Evolutionary conservation across 352 stramenopile genomes (phyloP).

Genomic region (Globisporangium ultimum): DNA sequence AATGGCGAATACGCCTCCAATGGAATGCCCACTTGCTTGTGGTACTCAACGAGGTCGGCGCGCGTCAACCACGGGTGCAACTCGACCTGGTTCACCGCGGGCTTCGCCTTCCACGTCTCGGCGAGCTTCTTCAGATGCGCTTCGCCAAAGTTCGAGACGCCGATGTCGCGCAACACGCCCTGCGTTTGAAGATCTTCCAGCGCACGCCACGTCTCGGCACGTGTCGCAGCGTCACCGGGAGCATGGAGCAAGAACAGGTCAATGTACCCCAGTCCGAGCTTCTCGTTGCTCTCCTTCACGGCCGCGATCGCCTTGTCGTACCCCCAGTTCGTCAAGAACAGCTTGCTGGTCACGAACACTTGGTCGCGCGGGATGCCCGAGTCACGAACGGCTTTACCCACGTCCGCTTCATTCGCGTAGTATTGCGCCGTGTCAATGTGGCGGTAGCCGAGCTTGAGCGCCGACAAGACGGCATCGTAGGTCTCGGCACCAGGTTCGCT

Average conservation of each 20-base stretch:
- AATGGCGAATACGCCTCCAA: constrained; percentile 57
- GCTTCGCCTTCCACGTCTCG: constrained; percentile 44
- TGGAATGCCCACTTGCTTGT: constrained; percentile 34
- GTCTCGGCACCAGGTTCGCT: constrained; percentile 44
- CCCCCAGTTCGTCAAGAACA: constrained; percentile 43
- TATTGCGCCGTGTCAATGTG: constrained; percentile 88
- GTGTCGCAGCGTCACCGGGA: constrained; percentile 34
- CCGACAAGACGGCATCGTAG: constrained; percentile 44
- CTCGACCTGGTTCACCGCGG: constrained; percentile 82
- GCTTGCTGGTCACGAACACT: constrained; percentile 87
- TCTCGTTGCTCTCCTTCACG: constrained; percentile 43
- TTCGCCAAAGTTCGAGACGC: constrained; percentile 89
- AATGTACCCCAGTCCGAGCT: constrained; percentile 74
- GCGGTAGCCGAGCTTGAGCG: constrained; percentile 77
- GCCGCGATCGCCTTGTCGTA: constrained; percentile 64
- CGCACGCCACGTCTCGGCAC: constrained; percentile 45
- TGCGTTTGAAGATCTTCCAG: constrained; percentile 44
- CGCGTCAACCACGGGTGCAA: constrained; percentile 72
- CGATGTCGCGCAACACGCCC: constrained; percentile 75
- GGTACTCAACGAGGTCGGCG: constrained; percentile 57
- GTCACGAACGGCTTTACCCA: constrained; percentile 68
- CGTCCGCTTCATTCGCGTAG: constrained; percentile 87
- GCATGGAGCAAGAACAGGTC: constrained; percentile 77
- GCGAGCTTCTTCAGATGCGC: constrained; percentile 79
- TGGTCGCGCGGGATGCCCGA: constrained; percentile 64